These are phyloP conservation scores for Emydomyces testavorans DNA, from an alignment of 2,329 filamentous ascomycete species.

Conservation along the genomic window DNA sequence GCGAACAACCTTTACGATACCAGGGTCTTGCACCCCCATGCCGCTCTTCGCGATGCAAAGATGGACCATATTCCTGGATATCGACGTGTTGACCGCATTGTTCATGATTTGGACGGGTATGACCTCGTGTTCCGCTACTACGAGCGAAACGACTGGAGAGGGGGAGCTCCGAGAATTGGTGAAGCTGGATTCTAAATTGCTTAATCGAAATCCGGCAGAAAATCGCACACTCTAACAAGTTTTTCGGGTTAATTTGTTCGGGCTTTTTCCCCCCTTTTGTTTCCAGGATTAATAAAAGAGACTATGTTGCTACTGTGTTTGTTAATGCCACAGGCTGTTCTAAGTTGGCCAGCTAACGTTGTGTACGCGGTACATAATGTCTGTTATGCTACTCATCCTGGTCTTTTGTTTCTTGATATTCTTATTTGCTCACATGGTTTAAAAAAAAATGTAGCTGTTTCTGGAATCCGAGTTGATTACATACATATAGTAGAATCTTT, in stretches of 20 bases:
- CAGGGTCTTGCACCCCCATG: slow-evolving; percentile 35
- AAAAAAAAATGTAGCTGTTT: too few species aligned
- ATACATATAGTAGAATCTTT: too few species aligned
- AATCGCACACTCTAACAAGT: too few species aligned
- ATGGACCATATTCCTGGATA: slow-evolving; percentile 80
- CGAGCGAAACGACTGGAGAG: slow-evolving; percentile 72
- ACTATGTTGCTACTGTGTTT: neutral
- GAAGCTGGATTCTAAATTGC: slow-evolving; percentile 31
- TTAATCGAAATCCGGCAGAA: neutral
- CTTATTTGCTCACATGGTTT: too few species aligned
- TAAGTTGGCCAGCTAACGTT: neutral
- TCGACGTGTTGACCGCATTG: slow-evolving; percentile 79
- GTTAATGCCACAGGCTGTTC: neutral
- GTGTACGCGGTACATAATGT: neutral
- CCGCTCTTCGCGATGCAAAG: slow-evolving; percentile 37
- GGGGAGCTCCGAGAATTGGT: slow-evolving; percentile 51
- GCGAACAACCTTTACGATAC: slow-evolving; percentile 26
- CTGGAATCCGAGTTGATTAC: too few species aligned
- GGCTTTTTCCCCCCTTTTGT: neutral
- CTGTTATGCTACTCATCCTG: too few species aligned
- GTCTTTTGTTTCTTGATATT: too few species aligned
- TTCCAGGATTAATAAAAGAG: neutral
- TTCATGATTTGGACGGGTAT: slow-evolving; percentile 95
- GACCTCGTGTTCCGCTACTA: slow-evolving; percentile 95
- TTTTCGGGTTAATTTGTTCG: neutral